These are phyloP conservation scores for Skeletonema marinoi DNA, from an alignment of 108 stramenopile species.

Conservation along the genomic window DNA sequence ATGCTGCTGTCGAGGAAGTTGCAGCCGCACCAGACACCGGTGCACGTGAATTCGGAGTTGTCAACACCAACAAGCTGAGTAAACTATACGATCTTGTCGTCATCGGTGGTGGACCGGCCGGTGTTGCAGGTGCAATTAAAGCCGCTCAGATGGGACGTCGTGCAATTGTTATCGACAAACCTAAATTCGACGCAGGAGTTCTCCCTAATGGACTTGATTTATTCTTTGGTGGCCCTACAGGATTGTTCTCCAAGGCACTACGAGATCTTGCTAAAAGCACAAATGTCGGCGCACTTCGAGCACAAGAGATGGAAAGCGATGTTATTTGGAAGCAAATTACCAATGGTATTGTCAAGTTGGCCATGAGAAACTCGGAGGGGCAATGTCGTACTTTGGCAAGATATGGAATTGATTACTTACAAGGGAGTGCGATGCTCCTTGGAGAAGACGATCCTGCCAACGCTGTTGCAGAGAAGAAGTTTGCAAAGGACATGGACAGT, in stretches of 20 bases:
- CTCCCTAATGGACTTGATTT: constrained; percentile 19
- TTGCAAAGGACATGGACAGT: constrained; percentile 11
- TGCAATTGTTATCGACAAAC: constrained; percentile 22
- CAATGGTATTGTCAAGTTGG: constrained; percentile 8
- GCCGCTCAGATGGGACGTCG: constrained; percentile 24
- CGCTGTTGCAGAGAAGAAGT: background rate
- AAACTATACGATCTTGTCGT: constrained; percentile 75
- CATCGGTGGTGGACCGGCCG: constrained; percentile 73
- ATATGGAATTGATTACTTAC: constrained; percentile 18
- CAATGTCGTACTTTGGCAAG: constrained; percentile 1
- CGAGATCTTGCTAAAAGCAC: constrained; percentile 23
- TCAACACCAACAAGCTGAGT: constrained; percentile 16
- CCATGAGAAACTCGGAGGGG: constrained; percentile 25
- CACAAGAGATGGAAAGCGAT: constrained; percentile 14
- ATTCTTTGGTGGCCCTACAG: constrained; percentile 25
- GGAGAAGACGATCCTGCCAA: constrained; percentile 7
- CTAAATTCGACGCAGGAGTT: constrained; percentile 22
- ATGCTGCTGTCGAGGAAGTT: background rate
- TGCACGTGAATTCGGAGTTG: constrained; percentile 6
- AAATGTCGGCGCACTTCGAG: constrained; percentile 8
- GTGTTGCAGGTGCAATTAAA: constrained; percentile 64
- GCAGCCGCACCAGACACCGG: background rate
- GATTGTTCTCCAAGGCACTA: constrained; percentile 35
- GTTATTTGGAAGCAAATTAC: constrained; percentile 30
- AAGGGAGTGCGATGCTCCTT: constrained; percentile 21